Percentiles rank a stretch among this genome's conserved stretches.
Conservation (phyloP, 345 rosid genomes). For the Physaria fendleri region DNA sequence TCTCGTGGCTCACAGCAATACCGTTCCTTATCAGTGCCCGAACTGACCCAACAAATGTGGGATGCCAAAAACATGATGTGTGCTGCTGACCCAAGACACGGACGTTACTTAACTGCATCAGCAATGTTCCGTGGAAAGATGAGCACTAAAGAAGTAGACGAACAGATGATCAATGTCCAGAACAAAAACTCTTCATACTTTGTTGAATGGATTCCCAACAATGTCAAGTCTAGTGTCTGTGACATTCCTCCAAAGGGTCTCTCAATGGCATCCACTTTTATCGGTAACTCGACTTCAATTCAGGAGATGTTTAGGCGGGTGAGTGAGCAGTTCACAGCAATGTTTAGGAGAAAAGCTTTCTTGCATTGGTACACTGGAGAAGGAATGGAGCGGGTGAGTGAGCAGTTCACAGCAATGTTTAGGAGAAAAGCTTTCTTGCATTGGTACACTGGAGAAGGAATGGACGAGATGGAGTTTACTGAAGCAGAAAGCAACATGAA, state of each 20-base stretch:
- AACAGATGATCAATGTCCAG: constrained; percentile 29
- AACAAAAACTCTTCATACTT: constrained; percentile 30
- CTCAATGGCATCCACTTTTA: constrained; percentile 23
- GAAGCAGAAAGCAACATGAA: constrained; percentile 35
- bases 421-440: constrained; percentile 33
- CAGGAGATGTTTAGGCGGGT: constrained; percentile 30
- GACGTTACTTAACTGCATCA: constrained; percentile 43
- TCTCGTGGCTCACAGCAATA: constrained; percentile 42
- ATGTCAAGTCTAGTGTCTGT: constrained; percentile 29
- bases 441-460: constrained; percentile 28
- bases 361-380: constrained; percentile 30
- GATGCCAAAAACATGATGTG: constrained; percentile 48
- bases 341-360: constrained; percentile 32
- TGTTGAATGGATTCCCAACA: constrained; percentile 32
- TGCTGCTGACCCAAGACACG: constrained; percentile 45
- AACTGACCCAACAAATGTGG: constrained; percentile 46
- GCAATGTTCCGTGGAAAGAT: constrained; percentile 38
- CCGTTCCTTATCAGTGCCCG: constrained; percentile 37
- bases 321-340: constrained; percentile 26
- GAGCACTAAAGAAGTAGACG: constrained; percentile 31
- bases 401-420: constrained; percentile 26
- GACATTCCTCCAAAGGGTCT: constrained; percentile 28
- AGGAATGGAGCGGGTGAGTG: constrained; percentile 27
- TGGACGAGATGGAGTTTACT: constrained; percentile 26
- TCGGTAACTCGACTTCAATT: constrained; percentile 25